Conservation (phyloP, 177 flowering plant genomes). For the Vitis hybrid region DNA sequence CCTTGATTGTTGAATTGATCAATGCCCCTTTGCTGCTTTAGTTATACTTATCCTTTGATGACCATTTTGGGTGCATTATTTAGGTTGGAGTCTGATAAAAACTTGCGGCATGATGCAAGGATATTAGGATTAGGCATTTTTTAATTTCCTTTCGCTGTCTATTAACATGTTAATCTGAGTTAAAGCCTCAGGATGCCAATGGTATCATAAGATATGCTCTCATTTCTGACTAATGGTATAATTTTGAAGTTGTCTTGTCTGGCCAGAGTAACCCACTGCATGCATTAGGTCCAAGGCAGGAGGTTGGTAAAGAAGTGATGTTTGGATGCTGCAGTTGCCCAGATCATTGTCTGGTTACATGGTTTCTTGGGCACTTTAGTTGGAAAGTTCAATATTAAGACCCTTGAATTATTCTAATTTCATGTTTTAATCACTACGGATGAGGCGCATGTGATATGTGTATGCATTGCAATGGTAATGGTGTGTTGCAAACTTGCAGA, state of each 20-base stretch:
- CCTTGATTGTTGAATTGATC: too few species aligned
- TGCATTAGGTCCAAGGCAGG: not conserved
- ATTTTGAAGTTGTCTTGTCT: not conserved
- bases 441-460: not conserved
- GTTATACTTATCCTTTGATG: too few species aligned
- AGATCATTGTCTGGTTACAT: not conserved
- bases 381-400: not conserved
- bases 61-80: too few species aligned
- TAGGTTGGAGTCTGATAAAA: too few species aligned
- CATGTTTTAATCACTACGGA: not conserved
- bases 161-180: too few species aligned
- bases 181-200: too few species aligned
- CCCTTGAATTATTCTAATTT: not conserved
- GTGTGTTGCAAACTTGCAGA: not conserved
- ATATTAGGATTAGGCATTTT: too few species aligned
- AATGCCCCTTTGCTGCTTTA: too few species aligned
- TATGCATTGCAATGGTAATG: not conserved
- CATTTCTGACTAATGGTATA: too few species aligned
- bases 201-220: too few species aligned
- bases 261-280: not conserved
- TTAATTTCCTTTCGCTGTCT: too few species aligned
- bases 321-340: not conserved
- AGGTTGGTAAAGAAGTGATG: not conserved
- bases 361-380: not conserved
- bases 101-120: too few species aligned